These are phyloP conservation scores for Deinandra increscens DNA, from an alignment of 129 eudicot genomes.

Conservation along the genomic window DNA sequence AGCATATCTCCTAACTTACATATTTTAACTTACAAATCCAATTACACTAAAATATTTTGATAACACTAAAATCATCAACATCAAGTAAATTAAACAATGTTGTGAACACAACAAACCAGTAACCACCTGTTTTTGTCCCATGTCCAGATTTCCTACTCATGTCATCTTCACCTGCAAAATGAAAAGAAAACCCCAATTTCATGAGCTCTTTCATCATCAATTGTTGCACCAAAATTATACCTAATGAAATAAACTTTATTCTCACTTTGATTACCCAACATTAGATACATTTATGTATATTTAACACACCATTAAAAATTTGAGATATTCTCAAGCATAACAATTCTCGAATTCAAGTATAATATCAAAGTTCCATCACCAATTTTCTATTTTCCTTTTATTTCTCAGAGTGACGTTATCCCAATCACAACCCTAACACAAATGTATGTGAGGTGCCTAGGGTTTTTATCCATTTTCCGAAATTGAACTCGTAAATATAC, in stretches of 20 bases:
- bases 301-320: neutral
- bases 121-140: slow-evolving; percentile 38
- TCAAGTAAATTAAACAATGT: neutral
- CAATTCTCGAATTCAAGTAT: neutral
- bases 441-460: slow-evolving; percentile 9
- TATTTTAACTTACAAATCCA: neutral
- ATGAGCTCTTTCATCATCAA: neutral
- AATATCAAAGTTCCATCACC: neutral
- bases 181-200: neutral
- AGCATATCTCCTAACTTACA: neutral
- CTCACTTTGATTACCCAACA: no score
- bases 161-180: slow-evolving; percentile 29
- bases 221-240: neutral
- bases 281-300: neutral
- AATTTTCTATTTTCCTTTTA: neutral
- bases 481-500: neutral
- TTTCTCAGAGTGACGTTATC: slow-evolving; percentile 5
- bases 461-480: slow-evolving; percentile 18
- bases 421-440: slow-evolving; percentile 25
- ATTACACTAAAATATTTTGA: neutral
- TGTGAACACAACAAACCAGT: slow-evolving; percentile 23
- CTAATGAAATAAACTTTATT: neutral
- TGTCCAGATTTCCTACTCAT: slow-evolving; percentile 18
- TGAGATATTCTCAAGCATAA: neutral
- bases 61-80: neutral